phyloP scores from a whole-genome alignment of 306 rosid species.

The Prunus mongolica region DNA sequence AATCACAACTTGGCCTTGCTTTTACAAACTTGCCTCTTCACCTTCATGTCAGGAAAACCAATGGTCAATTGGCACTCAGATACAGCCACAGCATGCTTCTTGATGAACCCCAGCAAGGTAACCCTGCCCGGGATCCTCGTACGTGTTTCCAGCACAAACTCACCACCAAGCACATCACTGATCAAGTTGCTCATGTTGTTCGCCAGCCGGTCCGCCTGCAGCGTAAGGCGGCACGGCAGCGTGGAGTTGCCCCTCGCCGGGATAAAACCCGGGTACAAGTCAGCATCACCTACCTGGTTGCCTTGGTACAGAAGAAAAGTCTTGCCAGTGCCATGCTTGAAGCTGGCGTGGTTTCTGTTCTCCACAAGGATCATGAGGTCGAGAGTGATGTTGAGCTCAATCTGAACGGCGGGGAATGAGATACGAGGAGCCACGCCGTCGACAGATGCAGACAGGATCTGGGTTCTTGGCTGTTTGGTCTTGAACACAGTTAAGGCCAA shows the following conservation, averaged over 20 bases:
- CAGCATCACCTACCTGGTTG: constrained; percentile 50
- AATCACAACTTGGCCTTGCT: constrained; percentile 45
- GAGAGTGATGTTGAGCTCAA: constrained; percentile 51
- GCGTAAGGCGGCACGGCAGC: constrained; percentile 35
- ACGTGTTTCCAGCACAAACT: constrained; percentile 28
- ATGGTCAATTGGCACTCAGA: constrained; percentile 46
- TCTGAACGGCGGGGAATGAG: constrained; percentile 36
- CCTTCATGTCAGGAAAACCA: constrained; percentile 33
- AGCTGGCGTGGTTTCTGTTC: constrained; percentile 50
- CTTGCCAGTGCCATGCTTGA: constrained; percentile 49
- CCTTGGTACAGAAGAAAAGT: constrained; percentile 37
- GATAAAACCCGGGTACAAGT: constrained; percentile 38
- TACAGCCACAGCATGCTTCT: constrained; percentile 41
- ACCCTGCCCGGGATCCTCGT: constrained; percentile 53
- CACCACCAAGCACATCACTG: constrained; percentile 37
- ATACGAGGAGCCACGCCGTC: constrained; percentile 46
- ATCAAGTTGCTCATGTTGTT: constrained; percentile 28
- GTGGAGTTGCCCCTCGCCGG: constrained; percentile 42
- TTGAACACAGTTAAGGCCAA: constrained; percentile 57
- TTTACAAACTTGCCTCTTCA: constrained; percentile 49
- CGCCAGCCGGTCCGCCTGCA: constrained; percentile 40
- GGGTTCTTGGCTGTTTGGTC: constrained; percentile 37
- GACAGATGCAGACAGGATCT: constrained; percentile 37
- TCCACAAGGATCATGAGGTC: constrained; percentile 36
- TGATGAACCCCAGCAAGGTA: constrained; percentile 50